Evolutionary conservation across 148 eudicot species (phyloP).

Genomic region (Cornus suecica): DNA sequence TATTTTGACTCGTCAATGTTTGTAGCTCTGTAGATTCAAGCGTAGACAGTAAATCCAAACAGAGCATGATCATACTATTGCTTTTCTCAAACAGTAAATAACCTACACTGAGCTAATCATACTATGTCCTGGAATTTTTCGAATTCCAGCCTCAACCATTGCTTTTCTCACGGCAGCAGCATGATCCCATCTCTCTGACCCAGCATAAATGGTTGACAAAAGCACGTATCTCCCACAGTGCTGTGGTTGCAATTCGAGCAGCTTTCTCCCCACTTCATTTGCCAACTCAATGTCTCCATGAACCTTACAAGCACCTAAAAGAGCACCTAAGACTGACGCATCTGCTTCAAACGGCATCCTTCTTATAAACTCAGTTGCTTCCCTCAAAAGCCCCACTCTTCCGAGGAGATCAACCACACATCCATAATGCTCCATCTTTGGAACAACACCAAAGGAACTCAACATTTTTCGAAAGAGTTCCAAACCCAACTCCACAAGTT

Average conservation of each 20-base stretch:
- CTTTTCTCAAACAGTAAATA: no score
- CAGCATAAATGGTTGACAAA: constrained; percentile 51
- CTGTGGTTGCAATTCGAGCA: constrained; percentile 39
- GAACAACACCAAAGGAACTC: constrained; percentile 32
- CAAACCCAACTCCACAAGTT: constrained; percentile 45
- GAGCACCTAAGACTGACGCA: constrained; percentile 58
- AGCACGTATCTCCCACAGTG: constrained; percentile 50
- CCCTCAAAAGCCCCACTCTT: constrained; percentile 56
- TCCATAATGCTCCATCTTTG: constrained; percentile 69
- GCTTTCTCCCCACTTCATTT: constrained; percentile 37
- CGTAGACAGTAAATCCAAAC: no score
- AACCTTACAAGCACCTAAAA: constrained; percentile 62
- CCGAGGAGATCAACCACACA: constrained; percentile 74
- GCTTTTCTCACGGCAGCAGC: constrained; percentile 54
- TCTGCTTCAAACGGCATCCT: constrained; percentile 63
- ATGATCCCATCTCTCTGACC: constrained; percentile 43
- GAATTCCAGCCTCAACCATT: constrained; percentile 47
- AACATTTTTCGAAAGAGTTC: constrained; percentile 52
- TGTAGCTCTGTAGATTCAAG: no score
- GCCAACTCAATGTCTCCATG: constrained; percentile 52
- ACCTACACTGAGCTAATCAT: constrained; percentile 18
- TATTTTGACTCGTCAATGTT: no score
- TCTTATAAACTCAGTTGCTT: constrained; percentile 47
- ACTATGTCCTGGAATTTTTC: constrained; percentile 48
- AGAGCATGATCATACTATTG: no score